Base-by-base conservation (phyloP, 495 filamentous ascomycete species). In the Trichoderma reesei region DNA sequence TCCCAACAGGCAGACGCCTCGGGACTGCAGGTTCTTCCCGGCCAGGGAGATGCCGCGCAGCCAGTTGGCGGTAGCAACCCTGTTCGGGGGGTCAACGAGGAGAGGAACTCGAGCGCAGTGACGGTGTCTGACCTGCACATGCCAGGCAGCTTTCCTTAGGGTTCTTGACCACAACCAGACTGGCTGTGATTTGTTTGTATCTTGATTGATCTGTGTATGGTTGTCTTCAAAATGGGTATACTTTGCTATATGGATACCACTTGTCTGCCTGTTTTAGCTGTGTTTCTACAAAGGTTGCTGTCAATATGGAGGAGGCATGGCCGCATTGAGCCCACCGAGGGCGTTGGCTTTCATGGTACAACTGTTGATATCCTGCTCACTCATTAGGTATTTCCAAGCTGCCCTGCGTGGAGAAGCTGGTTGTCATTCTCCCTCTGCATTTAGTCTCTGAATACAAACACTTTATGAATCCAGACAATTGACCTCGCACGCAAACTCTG, bases 311-410 rank as follows among this genome's bases (percentile, higher is more conserved):
- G n/a, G n/a, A n/a, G n/a, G n/a, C n/a, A n/a, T n/a, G n/a, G n/a
- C n/a, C 3, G 42, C 3, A 13, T 13, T 13, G 42, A n/a, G 42
- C 16, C 6, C 7, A 14, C 16, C 16, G 11, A 46, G 11, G 42
- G 42, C 42, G 42, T 46, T 39, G n/a, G n/a, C n/a, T n/a, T n/a
- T n/a, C n/a, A n/a, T n/a, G n/a, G n/a, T n/a, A n/a, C n/a, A n/a
- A n/a, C n/a, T n/a, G n/a, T n/a, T n/a, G n/a, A n/a, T n/a, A n/a
- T 51, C 46, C 26, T 51, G 9, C 31, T 16, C 51, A 56, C 26
- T 56, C 51, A 26, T 56, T 56, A 56, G 31, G 31, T 56, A 56
- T 56, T 33, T 56, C 51, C 51, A n/a, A 56, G 51, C 51, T n/a
- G 10, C 51, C 51, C 10, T 26, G 14, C 44, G 44, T 48, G 44